Base-by-base conservation (phyloP, 805 yeast species). In the Diddensiella caesifluorescens region DNA sequence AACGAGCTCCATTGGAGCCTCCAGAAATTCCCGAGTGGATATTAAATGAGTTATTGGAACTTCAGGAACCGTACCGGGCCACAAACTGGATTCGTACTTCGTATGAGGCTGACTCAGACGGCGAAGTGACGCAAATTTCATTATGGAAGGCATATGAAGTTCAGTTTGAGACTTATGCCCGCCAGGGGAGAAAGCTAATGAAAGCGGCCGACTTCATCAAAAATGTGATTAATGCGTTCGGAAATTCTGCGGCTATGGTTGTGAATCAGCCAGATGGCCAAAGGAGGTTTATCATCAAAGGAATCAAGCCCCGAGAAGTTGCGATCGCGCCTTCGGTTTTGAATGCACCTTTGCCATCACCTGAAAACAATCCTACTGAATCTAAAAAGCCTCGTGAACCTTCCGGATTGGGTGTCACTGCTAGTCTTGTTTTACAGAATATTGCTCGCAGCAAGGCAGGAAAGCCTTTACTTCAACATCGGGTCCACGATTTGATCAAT, bases 171-270 rank as follows among this genome's bases (percentile, higher is more conserved):
- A 74, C 73, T 41, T 75, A 74, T 41, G 68, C 68, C 2, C 63
- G 67, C 33, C 69, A 65, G 22, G 74, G 80, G 53, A 60, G 62
- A 10, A 69, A 73, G 42, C 66, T 90, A 38, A 70, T 90, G 23
- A 95, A 96, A 1, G 98, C 98, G 0, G 97, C 92, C 9, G 97
- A 92, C 51, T 92, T 92, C 61, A 92, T 92, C 60, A 87, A 90
- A 55, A 90, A 92, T 57, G 97, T 90, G 16, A 82, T 89, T 25
- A 77, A 78, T 46, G 95, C 95, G 1, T 92, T 92, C 59, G 80
- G 83, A 13, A 76, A 79, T 53, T 87, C 95, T 2, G 81, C 85
- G 39, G 97, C 98, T 0, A 89, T 88, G 90, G 97, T 92, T 12
- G 77, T 90, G 19, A 75, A 76, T 41, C 70, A 76, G 31, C 73